phyloP scores from a whole-genome alignment of 2,329 filamentous ascomycete species.

The Stagonosporopsis vannaccii region DNA sequence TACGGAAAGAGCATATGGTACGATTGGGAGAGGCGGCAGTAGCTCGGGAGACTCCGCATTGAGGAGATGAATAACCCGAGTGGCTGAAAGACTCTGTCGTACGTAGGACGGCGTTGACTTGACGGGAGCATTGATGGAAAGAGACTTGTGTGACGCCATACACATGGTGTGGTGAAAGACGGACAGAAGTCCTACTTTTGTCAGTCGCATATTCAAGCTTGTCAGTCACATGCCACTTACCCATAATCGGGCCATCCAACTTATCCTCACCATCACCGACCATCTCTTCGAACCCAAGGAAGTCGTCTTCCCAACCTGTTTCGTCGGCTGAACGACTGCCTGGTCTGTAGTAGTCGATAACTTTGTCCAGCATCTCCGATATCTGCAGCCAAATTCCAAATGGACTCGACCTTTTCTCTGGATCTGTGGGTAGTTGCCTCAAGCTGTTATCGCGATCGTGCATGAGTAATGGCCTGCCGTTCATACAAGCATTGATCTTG shows the following conservation, averaged over 20 bases:
- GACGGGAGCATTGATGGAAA: slow-evolving; percentile 53
- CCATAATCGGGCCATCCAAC: slow-evolving; percentile 47
- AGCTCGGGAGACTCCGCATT: slow-evolving; percentile 54
- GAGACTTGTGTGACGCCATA: slow-evolving; percentile 63
- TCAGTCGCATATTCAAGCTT: slow-evolving; percentile 5
- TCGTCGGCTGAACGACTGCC: slow-evolving; percentile 47
- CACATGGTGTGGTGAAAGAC: slow-evolving; percentile 65
- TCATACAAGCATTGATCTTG: slow-evolving; percentile 57
- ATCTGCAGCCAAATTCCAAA: slow-evolving; percentile 58
- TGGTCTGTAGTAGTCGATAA: slow-evolving; percentile 58
- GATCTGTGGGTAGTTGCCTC: slow-evolving; percentile 50
- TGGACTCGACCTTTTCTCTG: slow-evolving; percentile 55
- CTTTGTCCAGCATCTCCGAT: slow-evolving; percentile 54
- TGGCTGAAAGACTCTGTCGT: slow-evolving; percentile 63
- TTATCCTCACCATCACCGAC: slow-evolving; percentile 50
- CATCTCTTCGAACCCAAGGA: slow-evolving; percentile 56
- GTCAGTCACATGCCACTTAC: slow-evolving; percentile 27
- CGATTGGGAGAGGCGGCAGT: slow-evolving; percentile 61
- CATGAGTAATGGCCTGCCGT: slow-evolving; percentile 57
- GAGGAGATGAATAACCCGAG: slow-evolving; percentile 62
- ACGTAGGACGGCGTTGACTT: slow-evolving; percentile 60
- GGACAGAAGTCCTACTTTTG: slow-evolving; percentile 57
- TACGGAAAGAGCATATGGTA: slow-evolving; percentile 64
- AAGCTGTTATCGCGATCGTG: slow-evolving; percentile 57
- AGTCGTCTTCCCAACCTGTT: slow-evolving; percentile 57